Percentiles rank a stretch among this genome's conserved stretches.
phyloP scores from a whole-genome alignment of 305 asterid species.

The Andrographis paniculata region DNA sequence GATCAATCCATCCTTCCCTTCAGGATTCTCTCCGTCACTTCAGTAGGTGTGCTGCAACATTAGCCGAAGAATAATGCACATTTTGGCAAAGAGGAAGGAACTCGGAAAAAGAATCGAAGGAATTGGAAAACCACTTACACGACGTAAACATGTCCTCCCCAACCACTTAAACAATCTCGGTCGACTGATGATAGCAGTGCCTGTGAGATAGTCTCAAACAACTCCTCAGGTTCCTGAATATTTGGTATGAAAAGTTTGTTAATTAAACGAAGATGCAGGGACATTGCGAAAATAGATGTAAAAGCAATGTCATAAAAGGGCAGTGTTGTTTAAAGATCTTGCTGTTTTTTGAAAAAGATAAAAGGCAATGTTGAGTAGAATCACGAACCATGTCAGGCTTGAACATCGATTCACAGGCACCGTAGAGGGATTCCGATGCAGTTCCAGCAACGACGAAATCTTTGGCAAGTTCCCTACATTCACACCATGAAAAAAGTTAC shows the following conservation, averaged over 20 bases:
- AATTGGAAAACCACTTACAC: conserved; percentile 49
- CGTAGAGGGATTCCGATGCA: conserved; percentile 95
- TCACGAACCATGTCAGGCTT: conserved; percentile 85
- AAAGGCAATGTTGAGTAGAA: background rate
- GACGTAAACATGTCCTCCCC: conserved; percentile 97
- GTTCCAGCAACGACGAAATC: conserved; percentile 99
- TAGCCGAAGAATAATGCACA: background rate
- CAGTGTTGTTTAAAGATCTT: no score
- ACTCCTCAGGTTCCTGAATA: conserved; percentile 74
- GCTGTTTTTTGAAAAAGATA: no score
- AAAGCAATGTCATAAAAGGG: no score
- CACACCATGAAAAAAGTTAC: background rate
- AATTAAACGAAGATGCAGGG: background rate
- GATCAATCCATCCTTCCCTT: conserved; percentile 90
- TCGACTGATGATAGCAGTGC: conserved; percentile 85
- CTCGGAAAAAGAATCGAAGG: background rate
- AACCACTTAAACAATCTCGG: conserved; percentile 98
- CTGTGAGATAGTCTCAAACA: conserved; percentile 93
- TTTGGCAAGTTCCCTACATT: conserved; percentile 93
- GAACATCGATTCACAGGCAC: conserved; percentile 99
- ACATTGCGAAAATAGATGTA: background rate
- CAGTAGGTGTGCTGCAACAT: conserved; percentile 78
- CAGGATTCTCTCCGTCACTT: conserved; percentile 82
- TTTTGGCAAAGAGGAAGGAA: background rate
- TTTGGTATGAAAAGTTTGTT: background rate